phyloP scores from a whole-genome alignment of 202 grass and related monocot genomes.

The Bolboschoenoplectus hybrid region DNA sequence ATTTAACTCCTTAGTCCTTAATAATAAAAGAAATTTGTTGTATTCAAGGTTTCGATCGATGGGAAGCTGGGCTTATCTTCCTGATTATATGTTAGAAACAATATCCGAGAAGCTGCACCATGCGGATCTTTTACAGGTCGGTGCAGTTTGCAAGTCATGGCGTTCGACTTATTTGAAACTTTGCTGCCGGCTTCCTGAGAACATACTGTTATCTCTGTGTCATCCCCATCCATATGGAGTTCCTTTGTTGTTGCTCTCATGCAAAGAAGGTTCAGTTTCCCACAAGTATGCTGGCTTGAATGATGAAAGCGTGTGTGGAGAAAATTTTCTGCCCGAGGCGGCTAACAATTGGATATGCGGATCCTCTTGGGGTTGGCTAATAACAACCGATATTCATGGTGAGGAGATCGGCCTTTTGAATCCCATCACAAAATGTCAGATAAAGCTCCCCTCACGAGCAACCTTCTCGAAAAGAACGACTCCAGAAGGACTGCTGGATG shows the following conservation, averaged over 20 bases:
- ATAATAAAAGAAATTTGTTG: background rate
- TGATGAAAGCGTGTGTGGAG: background rate
- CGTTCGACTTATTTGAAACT: background rate
- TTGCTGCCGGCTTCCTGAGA: background rate
- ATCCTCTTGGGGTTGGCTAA: constrained; percentile 34
- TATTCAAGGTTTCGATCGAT: background rate
- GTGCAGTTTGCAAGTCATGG: background rate
- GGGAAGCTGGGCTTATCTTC: background rate
- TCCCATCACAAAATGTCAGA: constrained; percentile 32
- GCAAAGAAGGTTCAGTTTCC: background rate
- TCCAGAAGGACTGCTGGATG: background rate
- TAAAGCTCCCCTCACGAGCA: constrained; percentile 9
- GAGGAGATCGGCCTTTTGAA: constrained; percentile 31
- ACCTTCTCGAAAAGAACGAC: constrained; percentile 8
- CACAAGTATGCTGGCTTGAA: background rate
- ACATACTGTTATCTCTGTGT: background rate
- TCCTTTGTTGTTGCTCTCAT: background rate
- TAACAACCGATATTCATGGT: constrained; percentile 15
- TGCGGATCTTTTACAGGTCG: background rate
- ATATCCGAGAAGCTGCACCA: background rate
- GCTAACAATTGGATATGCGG: constrained; percentile 36
- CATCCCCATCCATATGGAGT: background rate
- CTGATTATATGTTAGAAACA: background rate
- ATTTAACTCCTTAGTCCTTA: too few relatives aligned
- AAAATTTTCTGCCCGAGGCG: constrained; percentile 16